Conservation (phyloP, 768 basidiomycete genomes). For the Russula griseocarnosa region DNA sequence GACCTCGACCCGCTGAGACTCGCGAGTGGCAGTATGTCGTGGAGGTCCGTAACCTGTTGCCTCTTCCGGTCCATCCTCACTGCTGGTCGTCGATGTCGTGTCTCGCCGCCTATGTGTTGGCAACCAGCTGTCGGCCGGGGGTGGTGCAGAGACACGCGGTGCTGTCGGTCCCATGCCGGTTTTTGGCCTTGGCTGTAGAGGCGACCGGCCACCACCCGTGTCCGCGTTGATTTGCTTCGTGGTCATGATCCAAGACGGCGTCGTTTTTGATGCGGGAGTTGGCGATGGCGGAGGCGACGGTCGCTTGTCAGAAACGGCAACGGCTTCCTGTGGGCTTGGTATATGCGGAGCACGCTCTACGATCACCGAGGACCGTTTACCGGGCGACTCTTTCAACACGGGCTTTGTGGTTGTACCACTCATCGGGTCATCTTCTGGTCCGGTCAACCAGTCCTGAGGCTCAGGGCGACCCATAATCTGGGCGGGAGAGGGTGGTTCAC, state of each 20-base stretch:
- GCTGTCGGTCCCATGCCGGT: slow-evolving; percentile 16
- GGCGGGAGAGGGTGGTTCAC: slow-evolving; percentile 30
- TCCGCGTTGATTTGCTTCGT: slow-evolving; percentile 12
- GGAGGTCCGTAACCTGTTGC: slow-evolving; percentile 21
- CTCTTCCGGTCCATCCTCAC: slow-evolving; percentile 55
- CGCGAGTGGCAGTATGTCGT: neutral
- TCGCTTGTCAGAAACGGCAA: slow-evolving; percentile 19
- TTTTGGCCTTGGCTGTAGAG: slow-evolving; percentile 27
- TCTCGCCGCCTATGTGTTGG: slow-evolving; percentile 29
- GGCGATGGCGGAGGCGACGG: slow-evolving; percentile 19
- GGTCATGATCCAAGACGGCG: slow-evolving; percentile 10
- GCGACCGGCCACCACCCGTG: slow-evolving; percentile 12
- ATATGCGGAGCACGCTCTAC: slow-evolving; percentile 41
- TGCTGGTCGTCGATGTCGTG: slow-evolving; percentile 51
- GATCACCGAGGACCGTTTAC: slow-evolving; percentile 67
- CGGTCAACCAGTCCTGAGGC: slow-evolving; percentile 71
- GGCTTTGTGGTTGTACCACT: slow-evolving; percentile 34
- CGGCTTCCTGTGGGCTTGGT: slow-evolving; percentile 33
- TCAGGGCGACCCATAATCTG: slow-evolving; percentile 33
- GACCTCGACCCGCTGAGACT: slow-evolving; percentile 15
- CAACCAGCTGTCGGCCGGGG: slow-evolving; percentile 30
- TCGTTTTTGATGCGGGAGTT: slow-evolving; percentile 6
- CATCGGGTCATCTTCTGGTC: slow-evolving; percentile 46
- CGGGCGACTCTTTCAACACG: slow-evolving; percentile 63
- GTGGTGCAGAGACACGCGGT: slow-evolving; percentile 25